Evolutionary conservation across 192 early-diverging fungal genomes (phyloP).

Genomic region (Diversispora eburnea): DNA sequence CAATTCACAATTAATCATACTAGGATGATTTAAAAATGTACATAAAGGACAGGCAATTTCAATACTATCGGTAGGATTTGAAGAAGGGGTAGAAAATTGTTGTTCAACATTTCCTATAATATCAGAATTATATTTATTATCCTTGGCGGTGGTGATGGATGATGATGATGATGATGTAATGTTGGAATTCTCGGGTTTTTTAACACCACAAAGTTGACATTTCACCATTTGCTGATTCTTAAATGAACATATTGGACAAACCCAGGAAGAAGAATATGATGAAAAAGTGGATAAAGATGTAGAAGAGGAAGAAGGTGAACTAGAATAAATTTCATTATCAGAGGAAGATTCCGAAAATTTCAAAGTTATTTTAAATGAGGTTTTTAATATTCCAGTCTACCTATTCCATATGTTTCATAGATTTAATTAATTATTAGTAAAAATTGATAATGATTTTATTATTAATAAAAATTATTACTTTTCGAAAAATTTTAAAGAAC

Average conservation of each 20-base stretch:
- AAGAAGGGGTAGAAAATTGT: neutral
- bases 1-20: constrained; percentile 79
- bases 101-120: neutral
- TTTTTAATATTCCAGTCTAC: constrained; percentile 53
- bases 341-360: constrained; percentile 24
- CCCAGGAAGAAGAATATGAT: constrained; percentile 39
- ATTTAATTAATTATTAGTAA: neutral
- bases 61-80: neutral
- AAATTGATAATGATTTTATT: neutral
- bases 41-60: constrained; percentile 66
- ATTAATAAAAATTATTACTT: neutral
- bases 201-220: constrained; percentile 62
- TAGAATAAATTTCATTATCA: constrained; percentile 1
- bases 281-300: constrained; percentile 20
- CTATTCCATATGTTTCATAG: constrained; percentile 7
- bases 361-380: constrained; percentile 51
- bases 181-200: constrained; percentile 20
- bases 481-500: neutral
- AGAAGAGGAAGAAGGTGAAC: constrained; percentile 26
- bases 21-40: constrained; percentile 86
- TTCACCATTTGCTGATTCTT: constrained; percentile 39
- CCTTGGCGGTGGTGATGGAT: neutral
- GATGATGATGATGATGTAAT: neutral
- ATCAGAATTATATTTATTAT: neutral
- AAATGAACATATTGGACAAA: constrained; percentile 53